Evolutionary conservation across 176 grass and related monocot genomes (phyloP).

Genomic region (Carex parvula): DNA sequence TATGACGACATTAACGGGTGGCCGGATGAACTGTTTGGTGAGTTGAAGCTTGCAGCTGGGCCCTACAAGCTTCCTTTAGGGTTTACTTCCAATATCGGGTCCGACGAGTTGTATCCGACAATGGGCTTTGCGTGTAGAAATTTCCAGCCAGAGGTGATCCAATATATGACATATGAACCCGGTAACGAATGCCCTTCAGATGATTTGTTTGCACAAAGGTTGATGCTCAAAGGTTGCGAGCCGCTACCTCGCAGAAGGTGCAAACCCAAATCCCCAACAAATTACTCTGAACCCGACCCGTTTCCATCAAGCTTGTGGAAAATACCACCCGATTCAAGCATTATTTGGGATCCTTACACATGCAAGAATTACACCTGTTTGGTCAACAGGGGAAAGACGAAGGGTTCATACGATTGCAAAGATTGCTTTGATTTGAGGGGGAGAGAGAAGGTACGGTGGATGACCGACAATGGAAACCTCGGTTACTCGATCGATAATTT

Average conservation of each 20-base stretch:
- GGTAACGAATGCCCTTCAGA: constrained; percentile 58
- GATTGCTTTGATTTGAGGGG: constrained; percentile 83
- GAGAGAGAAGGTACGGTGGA: constrained; percentile 63
- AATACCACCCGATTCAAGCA: constrained; percentile 56
- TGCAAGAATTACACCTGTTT: constrained; percentile 97
- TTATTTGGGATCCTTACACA: constrained; percentile 61
- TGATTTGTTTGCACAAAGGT: constrained; percentile 41
- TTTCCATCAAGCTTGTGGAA: constrained; percentile 66
- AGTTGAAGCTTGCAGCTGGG: constrained; percentile 41
- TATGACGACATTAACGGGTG: constrained; percentile 26
- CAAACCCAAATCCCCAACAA: constrained; percentile 43
- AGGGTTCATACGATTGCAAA: constrained; percentile 69
- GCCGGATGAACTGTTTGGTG: constrained; percentile 29
- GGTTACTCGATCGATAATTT: constrained; percentile 65
- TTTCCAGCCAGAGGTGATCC: constrained; percentile 32
- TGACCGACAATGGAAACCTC: constrained; percentile 38
- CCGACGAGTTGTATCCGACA: constrained; percentile 38
- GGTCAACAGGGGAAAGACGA: constrained; percentile 36
- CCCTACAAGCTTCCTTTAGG: constrained; percentile 51
- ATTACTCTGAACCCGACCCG: constrained; percentile 43
- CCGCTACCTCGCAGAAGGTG: constrained; percentile 72
- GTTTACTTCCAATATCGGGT: constrained; percentile 27
- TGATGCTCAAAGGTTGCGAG: constrained; percentile 74
- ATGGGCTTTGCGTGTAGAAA: constrained; percentile 36
- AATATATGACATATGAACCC: constrained; percentile 45